Evolutionary conservation across 176 grass and related monocot genomes (phyloP).

Genomic region (Aegilops sharonensis): DNA sequence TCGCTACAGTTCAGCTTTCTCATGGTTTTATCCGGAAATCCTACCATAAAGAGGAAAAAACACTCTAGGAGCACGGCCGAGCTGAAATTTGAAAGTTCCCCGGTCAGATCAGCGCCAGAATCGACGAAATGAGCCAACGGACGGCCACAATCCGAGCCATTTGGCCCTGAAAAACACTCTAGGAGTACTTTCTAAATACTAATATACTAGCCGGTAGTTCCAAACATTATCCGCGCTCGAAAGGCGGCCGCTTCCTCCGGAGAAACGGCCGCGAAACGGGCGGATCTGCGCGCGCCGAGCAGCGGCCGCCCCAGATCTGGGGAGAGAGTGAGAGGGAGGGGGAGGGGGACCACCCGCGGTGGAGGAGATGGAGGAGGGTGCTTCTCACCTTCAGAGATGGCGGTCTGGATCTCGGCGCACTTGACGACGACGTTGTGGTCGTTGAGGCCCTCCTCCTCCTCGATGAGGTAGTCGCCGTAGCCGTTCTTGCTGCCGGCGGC

Average conservation of each 20-base stretch:
- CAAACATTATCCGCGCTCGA: neutral
- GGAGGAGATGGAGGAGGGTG: too few species aligned
- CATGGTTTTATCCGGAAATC: neutral
- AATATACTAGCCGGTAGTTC: neutral
- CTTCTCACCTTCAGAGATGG: constrained; percentile 77
- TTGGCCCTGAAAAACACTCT: neutral
- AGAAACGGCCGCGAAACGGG: neutral
- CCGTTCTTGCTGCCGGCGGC: constrained; percentile 49
- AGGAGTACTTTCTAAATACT: neutral
- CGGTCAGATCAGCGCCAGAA: constrained; percentile 15
- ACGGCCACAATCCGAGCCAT: neutral
- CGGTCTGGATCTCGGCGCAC: constrained; percentile 85
- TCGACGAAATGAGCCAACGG: neutral
- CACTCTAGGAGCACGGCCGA: neutral
- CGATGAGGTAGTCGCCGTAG: constrained; percentile 69
- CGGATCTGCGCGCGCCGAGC: constrained; percentile 30
- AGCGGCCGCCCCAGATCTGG: constrained; percentile 33
- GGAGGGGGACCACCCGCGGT: too few species aligned
- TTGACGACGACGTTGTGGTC: constrained; percentile 90
- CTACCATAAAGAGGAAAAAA: neutral
- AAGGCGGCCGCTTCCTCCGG: neutral
- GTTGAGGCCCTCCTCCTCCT: constrained; percentile 95
- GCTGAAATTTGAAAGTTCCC: constrained; percentile 7
- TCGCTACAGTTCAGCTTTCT: neutral
- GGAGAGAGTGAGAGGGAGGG: neutral